These are phyloP conservation scores for Phytophthora aleatoria DNA, from an alignment of 352 stramenopile species.

Conservation along the genomic window DNA sequence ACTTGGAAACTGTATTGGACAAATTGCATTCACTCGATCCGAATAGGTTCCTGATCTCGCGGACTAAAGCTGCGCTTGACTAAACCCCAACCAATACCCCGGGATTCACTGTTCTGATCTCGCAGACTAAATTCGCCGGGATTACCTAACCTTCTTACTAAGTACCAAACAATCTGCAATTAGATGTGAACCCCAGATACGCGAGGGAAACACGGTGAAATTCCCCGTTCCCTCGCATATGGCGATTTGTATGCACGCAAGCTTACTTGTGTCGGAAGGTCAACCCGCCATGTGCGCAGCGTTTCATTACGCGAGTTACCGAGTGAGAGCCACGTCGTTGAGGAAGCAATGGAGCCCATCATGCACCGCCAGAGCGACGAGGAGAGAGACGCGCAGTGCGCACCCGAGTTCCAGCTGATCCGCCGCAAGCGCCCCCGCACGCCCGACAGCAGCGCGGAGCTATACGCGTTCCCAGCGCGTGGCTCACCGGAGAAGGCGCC, in stretches of 20 bases:
- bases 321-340: constrained; percentile 1
- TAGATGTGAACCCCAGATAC: constrained; percentile 15
- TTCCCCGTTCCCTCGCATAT: constrained; percentile 31
- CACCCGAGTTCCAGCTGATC: constrained; percentile 40
- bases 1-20: constrained; percentile 15
- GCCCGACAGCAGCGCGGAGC: constrained; percentile 12
- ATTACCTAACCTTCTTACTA: neutral
- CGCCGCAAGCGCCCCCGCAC: constrained; percentile 53
- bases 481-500: constrained; percentile 28
- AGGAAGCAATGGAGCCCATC: constrained; percentile 30
- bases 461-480: constrained; percentile 6
- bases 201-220: constrained; percentile 45
- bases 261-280: constrained; percentile 3
- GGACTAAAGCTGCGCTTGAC: constrained; percentile 27
- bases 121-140: constrained; percentile 31
- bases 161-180: neutral
- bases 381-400: constrained; percentile 8
- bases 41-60: constrained; percentile 26
- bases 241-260: constrained; percentile 34
- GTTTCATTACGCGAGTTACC: constrained; percentile 43
- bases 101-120: constrained; percentile 28
- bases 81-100: neutral
- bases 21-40: constrained; percentile 5
- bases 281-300: neutral
- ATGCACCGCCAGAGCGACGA: constrained; percentile 19